These are phyloP conservation scores for Chytridiales sp. DNA, from an alignment of 371 early-diverging fungal species.

Conservation along the genomic window DNA sequence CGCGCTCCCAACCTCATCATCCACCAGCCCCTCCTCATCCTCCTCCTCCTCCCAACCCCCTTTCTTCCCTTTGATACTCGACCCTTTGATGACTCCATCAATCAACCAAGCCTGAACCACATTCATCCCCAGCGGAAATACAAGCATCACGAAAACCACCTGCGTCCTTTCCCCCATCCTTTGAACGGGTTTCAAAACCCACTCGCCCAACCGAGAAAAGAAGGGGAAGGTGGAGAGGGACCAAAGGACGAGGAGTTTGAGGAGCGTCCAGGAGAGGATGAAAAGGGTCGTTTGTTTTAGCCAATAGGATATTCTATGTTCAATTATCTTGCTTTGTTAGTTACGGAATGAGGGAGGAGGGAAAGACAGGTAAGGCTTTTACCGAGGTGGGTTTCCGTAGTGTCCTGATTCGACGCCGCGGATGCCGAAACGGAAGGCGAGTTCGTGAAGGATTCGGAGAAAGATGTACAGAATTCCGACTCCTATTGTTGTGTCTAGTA, in stretches of 20 bases:
- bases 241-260: slow-evolving; percentile 37
- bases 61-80: too few species aligned
- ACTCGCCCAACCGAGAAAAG: slow-evolving; percentile 29
- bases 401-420: slow-evolving; percentile 35
- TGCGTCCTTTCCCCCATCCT: slow-evolving; percentile 26
- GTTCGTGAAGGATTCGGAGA: slow-evolving; percentile 24
- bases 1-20: too few species aligned
- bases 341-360: too few species aligned
- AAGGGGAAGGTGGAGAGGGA: slow-evolving; percentile 33
- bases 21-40: too few species aligned
- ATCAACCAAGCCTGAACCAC: slow-evolving; percentile 47
- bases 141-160: slow-evolving; percentile 44
- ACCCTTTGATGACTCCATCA: slow-evolving; percentile 46
- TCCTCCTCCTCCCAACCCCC: too few species aligned
- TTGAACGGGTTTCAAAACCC: slow-evolving; percentile 23
- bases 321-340: too few species aligned
- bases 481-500: slow-evolving; percentile 44
- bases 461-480: slow-evolving; percentile 41
- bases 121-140: slow-evolving; percentile 48
- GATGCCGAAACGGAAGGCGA: slow-evolving; percentile 20
- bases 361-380: background rate
- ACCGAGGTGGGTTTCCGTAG: slow-evolving; percentile 44
- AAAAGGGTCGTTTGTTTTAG: slow-evolving; percentile 36
- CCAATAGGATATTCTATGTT: slow-evolving; percentile 28
- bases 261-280: slow-evolving; percentile 40